Conservation (phyloP, 306 rosid genomes). For the Leucaena leucocephala region DNA sequence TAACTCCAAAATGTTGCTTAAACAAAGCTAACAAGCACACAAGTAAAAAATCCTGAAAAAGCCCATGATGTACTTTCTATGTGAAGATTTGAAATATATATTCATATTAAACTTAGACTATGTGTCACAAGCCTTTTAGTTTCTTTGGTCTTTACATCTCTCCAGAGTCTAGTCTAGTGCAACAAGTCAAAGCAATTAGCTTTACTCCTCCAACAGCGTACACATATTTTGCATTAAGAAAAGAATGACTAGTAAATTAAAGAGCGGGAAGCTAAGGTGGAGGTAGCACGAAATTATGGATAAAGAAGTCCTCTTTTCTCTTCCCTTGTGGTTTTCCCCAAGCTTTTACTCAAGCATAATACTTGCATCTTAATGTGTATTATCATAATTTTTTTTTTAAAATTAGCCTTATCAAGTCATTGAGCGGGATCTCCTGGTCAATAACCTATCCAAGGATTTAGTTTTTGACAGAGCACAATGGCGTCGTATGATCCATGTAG, state of each 20-base stretch:
- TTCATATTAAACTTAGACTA: not conserved
- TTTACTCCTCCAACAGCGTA: not conserved
- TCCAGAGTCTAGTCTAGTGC: not conserved
- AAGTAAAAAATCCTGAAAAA: conserved; percentile 15
- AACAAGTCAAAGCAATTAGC: not conserved
- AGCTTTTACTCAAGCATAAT: too few species aligned
- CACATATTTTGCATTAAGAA: not conserved
- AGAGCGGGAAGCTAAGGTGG: not conserved
- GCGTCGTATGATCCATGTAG: too few species aligned
- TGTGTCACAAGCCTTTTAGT: not conserved
- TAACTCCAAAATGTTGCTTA: not conserved
- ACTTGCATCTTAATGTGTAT: not conserved
- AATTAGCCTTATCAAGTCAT: not conserved
- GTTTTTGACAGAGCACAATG: too few species aligned
- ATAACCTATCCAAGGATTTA: too few species aligned
- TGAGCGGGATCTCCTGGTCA: too few species aligned
- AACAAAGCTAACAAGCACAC: conserved; percentile 6
- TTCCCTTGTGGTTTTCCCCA: not conserved
- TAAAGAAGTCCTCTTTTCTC: not conserved
- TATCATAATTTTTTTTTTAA: not conserved
- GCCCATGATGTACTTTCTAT: conserved; percentile 27
- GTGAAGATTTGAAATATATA: conserved; percentile 8
- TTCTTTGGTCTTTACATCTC: not conserved
- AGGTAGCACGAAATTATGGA: not conserved
- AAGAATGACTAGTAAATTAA: not conserved